Conservation (phyloP, 1,284 basidiomycete species). For the Somion occarium region DNA sequence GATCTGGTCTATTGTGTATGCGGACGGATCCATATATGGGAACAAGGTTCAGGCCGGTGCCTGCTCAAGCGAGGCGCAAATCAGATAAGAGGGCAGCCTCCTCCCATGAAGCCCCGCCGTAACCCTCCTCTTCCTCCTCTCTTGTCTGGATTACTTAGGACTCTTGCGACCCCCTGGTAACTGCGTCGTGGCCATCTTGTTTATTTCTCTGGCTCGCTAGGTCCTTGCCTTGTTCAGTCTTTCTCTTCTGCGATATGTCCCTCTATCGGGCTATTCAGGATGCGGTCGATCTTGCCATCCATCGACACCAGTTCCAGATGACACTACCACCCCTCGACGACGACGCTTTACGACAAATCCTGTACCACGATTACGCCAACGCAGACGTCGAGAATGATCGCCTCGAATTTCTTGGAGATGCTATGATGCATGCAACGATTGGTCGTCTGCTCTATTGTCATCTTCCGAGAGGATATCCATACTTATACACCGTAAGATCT, state of each 20-base stretch:
- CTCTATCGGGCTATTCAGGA: constrained; percentile 18
- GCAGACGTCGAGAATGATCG: constrained; percentile 23
- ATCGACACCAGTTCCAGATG: constrained; percentile 19
- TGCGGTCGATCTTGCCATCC: constrained; percentile 19
- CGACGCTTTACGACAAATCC: constrained; percentile 23
- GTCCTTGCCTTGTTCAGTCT: no score
- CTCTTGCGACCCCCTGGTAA: no score
- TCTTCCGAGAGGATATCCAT: constrained; percentile 22
- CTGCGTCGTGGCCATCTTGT: no score
- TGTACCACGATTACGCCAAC: constrained; percentile 7
- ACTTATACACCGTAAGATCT: constrained; percentile 27
- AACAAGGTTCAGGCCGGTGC: not conserved
- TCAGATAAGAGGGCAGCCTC: not conserved
- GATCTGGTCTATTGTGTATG: no score
- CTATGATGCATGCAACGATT: constrained; percentile 29
- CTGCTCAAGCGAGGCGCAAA: not conserved
- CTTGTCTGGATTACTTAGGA: no score
- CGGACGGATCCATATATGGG: not conserved
- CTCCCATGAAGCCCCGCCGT: no score
- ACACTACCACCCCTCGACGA: constrained; percentile 26
- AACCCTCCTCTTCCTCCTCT: no score
- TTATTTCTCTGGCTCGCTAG: no score
- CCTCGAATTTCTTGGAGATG: constrained; percentile 31
- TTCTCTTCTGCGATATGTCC: not conserved
- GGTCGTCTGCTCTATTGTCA: constrained; percentile 24